phyloP scores from a whole-genome alignment of 768 basidiomycete species.

The Cantharellus anzutake region DNA sequence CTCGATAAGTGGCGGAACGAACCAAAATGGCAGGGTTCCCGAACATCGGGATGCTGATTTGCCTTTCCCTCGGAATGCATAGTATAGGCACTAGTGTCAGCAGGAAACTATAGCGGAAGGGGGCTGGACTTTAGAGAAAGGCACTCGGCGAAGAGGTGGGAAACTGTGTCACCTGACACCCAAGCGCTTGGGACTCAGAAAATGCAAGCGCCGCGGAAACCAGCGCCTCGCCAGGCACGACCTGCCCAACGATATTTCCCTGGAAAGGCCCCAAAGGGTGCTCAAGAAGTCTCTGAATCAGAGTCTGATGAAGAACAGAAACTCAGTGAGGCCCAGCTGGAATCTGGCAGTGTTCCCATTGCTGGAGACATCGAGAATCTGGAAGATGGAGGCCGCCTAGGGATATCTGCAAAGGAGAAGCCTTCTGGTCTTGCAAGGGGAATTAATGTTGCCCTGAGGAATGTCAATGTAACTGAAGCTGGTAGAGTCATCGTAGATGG shows the following conservation, averaged over 20 bases:
- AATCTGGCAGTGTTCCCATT: conserved; percentile 37
- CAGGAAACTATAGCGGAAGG: too few relatives aligned
- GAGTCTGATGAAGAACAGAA: conserved; percentile 16
- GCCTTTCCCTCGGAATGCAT: too few relatives aligned
- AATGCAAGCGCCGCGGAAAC: conserved; percentile 22
- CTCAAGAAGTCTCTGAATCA: conserved; percentile 28
- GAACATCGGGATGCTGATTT: too few relatives aligned
- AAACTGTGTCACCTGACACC: too few relatives aligned
- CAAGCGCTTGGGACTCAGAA: too few relatives aligned
- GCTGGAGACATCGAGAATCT: conserved; percentile 18
- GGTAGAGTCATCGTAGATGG: conserved; percentile 70
- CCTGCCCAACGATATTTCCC: conserved; percentile 81
- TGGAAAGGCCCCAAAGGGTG: conserved; percentile 73
- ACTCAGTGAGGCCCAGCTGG: conserved; percentile 20
- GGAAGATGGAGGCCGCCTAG: conserved; percentile 29
- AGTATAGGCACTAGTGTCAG: too few relatives aligned
- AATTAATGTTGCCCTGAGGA: conserved; percentile 58
- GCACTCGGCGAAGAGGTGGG: too few relatives aligned
- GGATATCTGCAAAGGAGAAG: conserved; percentile 13
- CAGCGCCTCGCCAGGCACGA: conserved; percentile 55
- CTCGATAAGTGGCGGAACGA: too few relatives aligned
- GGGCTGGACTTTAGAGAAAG: too few relatives aligned
- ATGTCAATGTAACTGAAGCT: conserved; percentile 63
- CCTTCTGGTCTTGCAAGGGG: not conserved
- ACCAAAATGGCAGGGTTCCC: too few relatives aligned